Evolutionary conservation across 768 basidiomycete species (phyloP).

Genomic region (Boletus pseudopeckii): DNA sequence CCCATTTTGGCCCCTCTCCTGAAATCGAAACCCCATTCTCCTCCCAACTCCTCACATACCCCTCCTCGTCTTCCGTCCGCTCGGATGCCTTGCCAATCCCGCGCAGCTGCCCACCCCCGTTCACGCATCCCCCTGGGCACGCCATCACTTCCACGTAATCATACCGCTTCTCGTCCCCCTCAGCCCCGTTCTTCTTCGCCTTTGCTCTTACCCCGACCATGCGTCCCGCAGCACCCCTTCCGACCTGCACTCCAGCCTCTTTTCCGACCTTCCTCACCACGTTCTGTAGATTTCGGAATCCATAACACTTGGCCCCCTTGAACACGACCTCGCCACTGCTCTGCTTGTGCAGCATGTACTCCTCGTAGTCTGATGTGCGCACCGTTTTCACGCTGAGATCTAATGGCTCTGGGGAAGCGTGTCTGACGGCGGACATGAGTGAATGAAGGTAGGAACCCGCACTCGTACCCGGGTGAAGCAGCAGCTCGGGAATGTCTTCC

Average conservation of each 20-base stretch:
- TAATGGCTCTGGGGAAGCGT: conserved; percentile 42
- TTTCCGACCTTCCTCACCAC: conserved; percentile 91
- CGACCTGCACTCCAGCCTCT: conserved; percentile 72
- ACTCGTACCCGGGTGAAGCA: conserved; percentile 77
- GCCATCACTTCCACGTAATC: conserved; percentile 99
- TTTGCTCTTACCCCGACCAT: conserved; percentile 26
- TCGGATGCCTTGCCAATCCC: conserved; percentile 17
- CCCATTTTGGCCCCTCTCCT: conserved; percentile 61
- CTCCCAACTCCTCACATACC: conserved; percentile 61
- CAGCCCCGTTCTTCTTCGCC: conserved; percentile 34
- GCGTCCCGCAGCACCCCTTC: conserved; percentile 62
- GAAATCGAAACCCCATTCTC: conserved; percentile 44
- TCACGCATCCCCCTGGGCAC: conserved; percentile 95
- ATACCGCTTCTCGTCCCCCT: conserved; percentile 48
- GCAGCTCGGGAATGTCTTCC: conserved; percentile 59
- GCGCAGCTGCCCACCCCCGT: conserved; percentile 84
- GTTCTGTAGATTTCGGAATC: conserved; percentile 96
- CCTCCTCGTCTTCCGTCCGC: conserved; percentile 55
- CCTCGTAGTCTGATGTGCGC: conserved; percentile 76
- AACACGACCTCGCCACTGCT: conserved; percentile 65
- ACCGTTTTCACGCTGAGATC: conserved; percentile 53
- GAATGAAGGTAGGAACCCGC: conserved; percentile 92
- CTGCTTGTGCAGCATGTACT: conserved; percentile 52
- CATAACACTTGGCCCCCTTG: conserved; percentile 94
- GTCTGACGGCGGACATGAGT: conserved; percentile 56